Percentiles rank a stretch among this genome's conserved stretches.
Conservation (phyloP, 2,329 filamentous ascomycete species). For the Ophiocordyceps australis region DNA sequence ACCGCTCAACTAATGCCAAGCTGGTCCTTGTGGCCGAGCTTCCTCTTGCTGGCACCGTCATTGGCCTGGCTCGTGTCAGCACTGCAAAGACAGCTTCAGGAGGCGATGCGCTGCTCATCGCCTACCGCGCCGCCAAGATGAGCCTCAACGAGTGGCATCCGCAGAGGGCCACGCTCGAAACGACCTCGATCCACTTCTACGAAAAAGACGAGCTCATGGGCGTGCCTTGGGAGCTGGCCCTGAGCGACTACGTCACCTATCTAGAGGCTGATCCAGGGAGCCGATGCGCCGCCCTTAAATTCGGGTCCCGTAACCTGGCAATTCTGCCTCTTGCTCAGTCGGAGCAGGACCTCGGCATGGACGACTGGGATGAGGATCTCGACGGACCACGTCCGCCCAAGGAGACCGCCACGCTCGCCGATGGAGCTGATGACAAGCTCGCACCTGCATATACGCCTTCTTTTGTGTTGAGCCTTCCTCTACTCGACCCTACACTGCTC, state of each 20-base stretch:
- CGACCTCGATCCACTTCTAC: constrained; percentile 93
- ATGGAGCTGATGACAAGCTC: constrained; percentile 17
- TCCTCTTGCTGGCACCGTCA: constrained; percentile 66
- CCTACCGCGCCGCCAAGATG: constrained; percentile 81
- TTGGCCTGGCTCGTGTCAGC: constrained; percentile 64
- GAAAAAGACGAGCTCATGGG: constrained; percentile 80
- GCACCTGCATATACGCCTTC: constrained; percentile 69
- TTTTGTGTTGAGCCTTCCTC: constrained; percentile 80
- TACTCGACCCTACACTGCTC: constrained; percentile 71
- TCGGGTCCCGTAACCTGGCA: constrained; percentile 73
- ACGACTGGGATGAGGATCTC: constrained; percentile 72
- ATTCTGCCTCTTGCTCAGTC: constrained; percentile 82
- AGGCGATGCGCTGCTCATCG: constrained; percentile 67
- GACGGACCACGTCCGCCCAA: constrained; percentile 47
- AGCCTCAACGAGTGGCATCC: constrained; percentile 91
- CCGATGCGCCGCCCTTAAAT: constrained; percentile 86
- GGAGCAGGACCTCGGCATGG: constrained; percentile 79
- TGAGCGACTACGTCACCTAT: constrained; percentile 62
- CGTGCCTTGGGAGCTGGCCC: constrained; percentile 62
- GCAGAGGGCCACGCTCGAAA: constrained; percentile 59
- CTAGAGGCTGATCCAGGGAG: constrained; percentile 80
- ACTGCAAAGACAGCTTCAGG: constrained; percentile 55
- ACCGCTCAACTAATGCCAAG: constrained; percentile 52
- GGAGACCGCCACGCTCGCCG: constrained; percentile 14
- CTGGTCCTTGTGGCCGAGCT: constrained; percentile 77